These are phyloP conservation scores for Backusella luteola DNA, from an alignment of 192 early-diverging fungal species.

Conservation along the genomic window DNA sequence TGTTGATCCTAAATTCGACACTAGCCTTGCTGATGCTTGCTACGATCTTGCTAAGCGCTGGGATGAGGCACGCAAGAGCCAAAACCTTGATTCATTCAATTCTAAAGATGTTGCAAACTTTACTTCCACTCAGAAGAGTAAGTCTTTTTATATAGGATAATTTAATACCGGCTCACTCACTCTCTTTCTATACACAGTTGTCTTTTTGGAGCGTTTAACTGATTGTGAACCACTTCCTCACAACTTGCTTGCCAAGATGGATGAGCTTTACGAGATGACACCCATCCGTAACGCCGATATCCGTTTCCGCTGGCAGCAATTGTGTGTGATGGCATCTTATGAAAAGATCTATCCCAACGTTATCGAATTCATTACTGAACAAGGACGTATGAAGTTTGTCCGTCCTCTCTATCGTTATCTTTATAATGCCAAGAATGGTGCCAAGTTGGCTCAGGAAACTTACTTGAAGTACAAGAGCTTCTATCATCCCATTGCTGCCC, in stretches of 20 bases:
- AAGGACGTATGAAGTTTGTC: slow-evolving; percentile 94
- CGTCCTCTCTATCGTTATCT: slow-evolving; percentile 78
- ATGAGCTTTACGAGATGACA: slow-evolving; percentile 69
- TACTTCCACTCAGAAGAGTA: slow-evolving; percentile 67
- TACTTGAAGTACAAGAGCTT: slow-evolving; percentile 74
- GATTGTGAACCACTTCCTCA: slow-evolving; percentile 62
- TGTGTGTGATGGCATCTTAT: slow-evolving; percentile 76
- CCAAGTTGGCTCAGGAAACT: slow-evolving; percentile 74
- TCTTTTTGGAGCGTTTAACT: slow-evolving; percentile 78
- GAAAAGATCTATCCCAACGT: slow-evolving; percentile 72
- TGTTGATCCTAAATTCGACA: slow-evolving; percentile 80
- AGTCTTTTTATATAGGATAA: background rate
- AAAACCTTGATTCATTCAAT: slow-evolving; percentile 46
- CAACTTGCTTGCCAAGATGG: slow-evolving; percentile 61
- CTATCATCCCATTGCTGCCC: slow-evolving; percentile 94
- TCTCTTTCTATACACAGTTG: slow-evolving; percentile 43
- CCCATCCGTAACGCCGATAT: slow-evolving; percentile 80
- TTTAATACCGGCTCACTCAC: background rate
- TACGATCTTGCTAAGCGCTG: slow-evolving; percentile 76
- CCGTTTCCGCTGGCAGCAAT: slow-evolving; percentile 80
- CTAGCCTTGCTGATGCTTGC: slow-evolving; percentile 78
- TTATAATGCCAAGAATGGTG: slow-evolving; percentile 66
- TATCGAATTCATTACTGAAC: slow-evolving; percentile 71
- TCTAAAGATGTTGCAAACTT: slow-evolving; percentile 65
- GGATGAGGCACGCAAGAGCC: slow-evolving; percentile 54